Evolutionary conservation across 2,329 filamentous ascomycete species (phyloP).

Genomic region (Cladobotryum protrusum): DNA sequence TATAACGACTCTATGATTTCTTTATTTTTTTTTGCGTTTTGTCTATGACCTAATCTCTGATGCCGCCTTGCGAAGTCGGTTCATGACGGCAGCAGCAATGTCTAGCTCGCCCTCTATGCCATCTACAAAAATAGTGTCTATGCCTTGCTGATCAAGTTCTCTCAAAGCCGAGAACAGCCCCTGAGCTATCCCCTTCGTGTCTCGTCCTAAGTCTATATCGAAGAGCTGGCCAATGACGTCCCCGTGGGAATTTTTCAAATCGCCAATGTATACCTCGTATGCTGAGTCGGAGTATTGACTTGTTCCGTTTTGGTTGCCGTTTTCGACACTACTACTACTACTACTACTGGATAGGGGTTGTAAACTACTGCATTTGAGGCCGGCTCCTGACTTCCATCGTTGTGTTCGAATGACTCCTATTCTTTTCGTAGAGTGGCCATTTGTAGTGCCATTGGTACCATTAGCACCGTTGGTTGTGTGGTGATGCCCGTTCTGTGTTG

Average conservation of each 20-base stretch:
- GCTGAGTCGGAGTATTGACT: conserved; percentile 24
- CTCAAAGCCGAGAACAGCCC: conserved; percentile 82
- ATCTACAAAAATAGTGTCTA: conserved; percentile 84
- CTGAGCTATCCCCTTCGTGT: conserved; percentile 70
- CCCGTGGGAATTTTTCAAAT: conserved; percentile 29
- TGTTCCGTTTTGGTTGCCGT: conserved; percentile 15
- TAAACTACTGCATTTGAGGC: conserved; percentile 37
- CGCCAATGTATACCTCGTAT: conserved; percentile 37
- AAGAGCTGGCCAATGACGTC: conserved; percentile 41
- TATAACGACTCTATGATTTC: conserved; percentile 13
- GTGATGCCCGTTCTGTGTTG: conserved; percentile 11
- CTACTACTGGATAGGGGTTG: conserved; percentile 22
- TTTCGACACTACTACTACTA: not conserved
- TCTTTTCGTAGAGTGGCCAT: conserved; percentile 49
- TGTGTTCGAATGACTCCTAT: conserved; percentile 48
- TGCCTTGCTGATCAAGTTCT: conserved; percentile 72
- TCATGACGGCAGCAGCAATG: conserved; percentile 83
- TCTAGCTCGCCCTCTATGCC: conserved; percentile 75
- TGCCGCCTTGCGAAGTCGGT: conserved; percentile 72
- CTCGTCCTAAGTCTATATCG: conserved; percentile 67
- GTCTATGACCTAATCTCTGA: conserved; percentile 49
- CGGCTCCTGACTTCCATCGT: conserved; percentile 47
- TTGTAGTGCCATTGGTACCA: conserved; percentile 16
- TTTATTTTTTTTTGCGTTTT: conserved; percentile 17
- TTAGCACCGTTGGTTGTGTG: conserved; percentile 11